phyloP scores from a whole-genome alignment of 176 grass and related monocot genomes.

The Musa troglodytarum region DNA sequence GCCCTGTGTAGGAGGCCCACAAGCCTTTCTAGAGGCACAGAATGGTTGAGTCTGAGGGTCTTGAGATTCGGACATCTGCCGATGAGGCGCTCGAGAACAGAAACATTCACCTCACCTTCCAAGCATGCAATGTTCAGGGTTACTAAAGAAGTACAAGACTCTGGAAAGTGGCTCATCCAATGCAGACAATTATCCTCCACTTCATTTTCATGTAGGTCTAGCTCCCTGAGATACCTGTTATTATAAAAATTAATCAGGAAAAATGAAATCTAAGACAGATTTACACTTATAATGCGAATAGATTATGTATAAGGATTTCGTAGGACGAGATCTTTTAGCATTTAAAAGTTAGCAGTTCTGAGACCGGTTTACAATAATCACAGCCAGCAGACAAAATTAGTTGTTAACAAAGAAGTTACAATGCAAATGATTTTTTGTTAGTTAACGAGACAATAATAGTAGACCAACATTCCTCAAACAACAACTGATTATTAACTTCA shows the following conservation, averaged over 20 bases:
- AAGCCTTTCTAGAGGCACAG: constrained; percentile 54
- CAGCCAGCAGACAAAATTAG: too few species aligned
- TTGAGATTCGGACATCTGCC: constrained; percentile 54
- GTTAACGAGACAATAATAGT: too few species aligned
- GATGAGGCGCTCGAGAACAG: constrained; percentile 46
- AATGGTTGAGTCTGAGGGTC: constrained; percentile 49
- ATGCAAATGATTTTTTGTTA: too few species aligned
- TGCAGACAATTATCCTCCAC: constrained; percentile 47
- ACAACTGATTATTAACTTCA: too few species aligned
- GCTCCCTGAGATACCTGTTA: constrained; percentile 50
- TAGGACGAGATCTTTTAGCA: too few species aligned
- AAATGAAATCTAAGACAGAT: constrained; percentile 1
- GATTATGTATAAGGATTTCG: too few species aligned
- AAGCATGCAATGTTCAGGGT: constrained; percentile 61
- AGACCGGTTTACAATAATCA: too few species aligned
- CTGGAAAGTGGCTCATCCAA: constrained; percentile 53
- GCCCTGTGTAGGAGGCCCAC: constrained; percentile 34
- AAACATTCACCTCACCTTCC: constrained; percentile 43
- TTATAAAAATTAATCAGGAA: constrained; percentile 7
- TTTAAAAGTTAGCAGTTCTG: too few species aligned
- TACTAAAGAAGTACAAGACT: constrained; percentile 52
- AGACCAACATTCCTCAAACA: too few species aligned
- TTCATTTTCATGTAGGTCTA: constrained; percentile 54
- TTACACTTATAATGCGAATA: neutral
- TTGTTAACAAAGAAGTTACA: too few species aligned